Conservation (phyloP, 768 basidiomycete genomes). For the Lentinula guzmanii region DNA sequence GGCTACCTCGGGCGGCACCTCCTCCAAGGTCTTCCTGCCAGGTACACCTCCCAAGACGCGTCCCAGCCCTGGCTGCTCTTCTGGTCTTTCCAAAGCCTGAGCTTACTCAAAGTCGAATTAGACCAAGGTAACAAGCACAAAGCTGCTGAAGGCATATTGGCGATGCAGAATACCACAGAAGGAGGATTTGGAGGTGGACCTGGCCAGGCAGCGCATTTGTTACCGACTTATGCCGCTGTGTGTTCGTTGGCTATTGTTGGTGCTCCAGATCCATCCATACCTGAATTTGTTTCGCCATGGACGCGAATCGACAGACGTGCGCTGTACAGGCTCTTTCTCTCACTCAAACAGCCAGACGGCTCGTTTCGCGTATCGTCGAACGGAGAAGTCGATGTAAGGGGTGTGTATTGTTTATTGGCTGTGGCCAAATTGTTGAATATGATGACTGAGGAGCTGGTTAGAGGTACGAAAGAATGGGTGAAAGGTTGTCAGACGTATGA, state of each 20-base stretch:
- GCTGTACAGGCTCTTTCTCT: conserved; percentile 85
- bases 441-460: conserved; percentile 81
- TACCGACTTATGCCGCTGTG: conserved; percentile 87
- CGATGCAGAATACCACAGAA: conserved; percentile 68
- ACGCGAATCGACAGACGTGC: conserved; percentile 76
- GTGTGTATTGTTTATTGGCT: conserved; percentile 87
- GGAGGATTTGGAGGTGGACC: conserved; percentile 95
- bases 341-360: conserved; percentile 87
- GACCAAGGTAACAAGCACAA: conserved; percentile 80
- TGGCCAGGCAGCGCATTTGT: conserved; percentile 79
- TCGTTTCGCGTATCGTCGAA: conserved; percentile 85
- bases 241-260: conserved; percentile 82
- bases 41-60: conserved; percentile 84
- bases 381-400: conserved; percentile 95
- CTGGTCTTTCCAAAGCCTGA: conserved; percentile 87
- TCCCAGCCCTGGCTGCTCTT: conserved; percentile 94
- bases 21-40: conserved; percentile 71
- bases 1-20: conserved; percentile 71
- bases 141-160: conserved; percentile 72
- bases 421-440: conserved; percentile 80
- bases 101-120: conserved; percentile 67
- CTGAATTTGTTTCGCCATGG: conserved; percentile 77
- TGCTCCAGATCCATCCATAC: conserved; percentile 19
- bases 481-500: conserved; percentile 95
- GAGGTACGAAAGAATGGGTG: conserved; percentile 72